Conservation (phyloP, 2,329 filamentous ascomycete species). For the Berkeleyomyces rouxiae region DNA sequence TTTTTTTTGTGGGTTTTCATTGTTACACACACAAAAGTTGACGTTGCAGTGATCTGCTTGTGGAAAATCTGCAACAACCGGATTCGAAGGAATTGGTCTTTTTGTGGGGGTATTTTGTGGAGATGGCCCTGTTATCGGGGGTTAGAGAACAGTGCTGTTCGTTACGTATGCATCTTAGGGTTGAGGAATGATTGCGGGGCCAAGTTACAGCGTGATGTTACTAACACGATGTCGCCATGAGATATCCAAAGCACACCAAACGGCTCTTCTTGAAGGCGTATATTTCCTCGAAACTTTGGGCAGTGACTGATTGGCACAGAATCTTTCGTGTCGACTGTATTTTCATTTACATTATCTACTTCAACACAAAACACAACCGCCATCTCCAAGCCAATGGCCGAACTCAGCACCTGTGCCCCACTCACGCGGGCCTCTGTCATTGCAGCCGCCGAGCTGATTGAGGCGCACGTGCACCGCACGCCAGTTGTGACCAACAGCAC, state of each 20-base stretch:
- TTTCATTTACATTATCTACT: neutral
- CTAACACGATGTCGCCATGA: neutral
- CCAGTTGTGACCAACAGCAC: constrained; percentile 68
- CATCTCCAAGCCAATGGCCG: constrained; percentile 30
- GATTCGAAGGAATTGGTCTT: neutral
- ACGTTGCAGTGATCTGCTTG: neutral
- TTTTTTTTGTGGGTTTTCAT: neutral
- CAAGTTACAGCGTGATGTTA: neutral
- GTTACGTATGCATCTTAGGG: neutral
- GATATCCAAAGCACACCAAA: neutral
- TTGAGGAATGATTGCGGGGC: neutral
- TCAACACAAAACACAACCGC: neutral
- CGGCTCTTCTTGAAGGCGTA: too few species aligned
- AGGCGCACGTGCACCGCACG: constrained; percentile 62
- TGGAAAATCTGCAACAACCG: neutral
- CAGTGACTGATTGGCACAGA: too few species aligned
- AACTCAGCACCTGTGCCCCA: constrained; percentile 38
- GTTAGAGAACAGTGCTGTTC: neutral
- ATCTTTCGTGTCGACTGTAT: too few species aligned
- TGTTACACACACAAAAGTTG: constrained; percentile 1
- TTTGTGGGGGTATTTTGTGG: neutral
- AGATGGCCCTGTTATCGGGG: too few species aligned
- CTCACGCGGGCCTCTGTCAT: constrained; percentile 58
- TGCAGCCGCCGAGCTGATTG: constrained; percentile 56
- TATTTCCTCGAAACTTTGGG: too few species aligned